These are phyloP conservation scores for Cladophialophora psammophila DNA, from an alignment of 2,329 filamentous ascomycete genomes.

Conservation along the genomic window DNA sequence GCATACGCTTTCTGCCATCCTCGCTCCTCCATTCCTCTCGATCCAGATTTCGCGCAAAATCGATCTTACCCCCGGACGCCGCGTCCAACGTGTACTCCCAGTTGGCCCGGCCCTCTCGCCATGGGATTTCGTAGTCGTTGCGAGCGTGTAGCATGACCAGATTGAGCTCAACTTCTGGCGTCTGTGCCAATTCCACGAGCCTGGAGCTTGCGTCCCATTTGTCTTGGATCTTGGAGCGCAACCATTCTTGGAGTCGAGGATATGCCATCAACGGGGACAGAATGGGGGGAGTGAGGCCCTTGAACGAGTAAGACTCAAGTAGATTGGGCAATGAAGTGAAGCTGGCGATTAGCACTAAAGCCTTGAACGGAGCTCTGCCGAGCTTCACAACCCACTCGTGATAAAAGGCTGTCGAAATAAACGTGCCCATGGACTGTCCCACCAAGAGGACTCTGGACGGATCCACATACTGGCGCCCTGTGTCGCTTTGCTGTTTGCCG, in stretches of 20 bases:
- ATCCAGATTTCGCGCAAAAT: conserved; percentile 29
- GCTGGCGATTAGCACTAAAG: conserved; percentile 77
- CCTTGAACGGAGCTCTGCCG: conserved; percentile 71
- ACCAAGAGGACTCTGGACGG: conserved; percentile 77
- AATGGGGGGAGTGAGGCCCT: conserved; percentile 75
- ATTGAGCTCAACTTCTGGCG: conserved; percentile 63
- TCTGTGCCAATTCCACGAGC: conserved; percentile 63
- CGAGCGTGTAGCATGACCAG: conserved; percentile 79
- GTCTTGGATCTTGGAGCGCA: conserved; percentile 74
- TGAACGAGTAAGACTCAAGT: conserved; percentile 77
- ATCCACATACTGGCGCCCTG: conserved; percentile 59
- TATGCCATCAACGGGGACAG: conserved; percentile 76
- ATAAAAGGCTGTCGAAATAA: conserved; percentile 75
- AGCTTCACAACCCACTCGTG: conserved; percentile 59
- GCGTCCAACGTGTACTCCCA: conserved; percentile 47
- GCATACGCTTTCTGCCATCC: conserved; percentile 49
- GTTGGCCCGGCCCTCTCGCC: conserved; percentile 55
- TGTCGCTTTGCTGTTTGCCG: not conserved
- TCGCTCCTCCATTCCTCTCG: conserved; percentile 35
- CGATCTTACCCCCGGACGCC: conserved; percentile 36
- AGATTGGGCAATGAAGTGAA: conserved; percentile 79
- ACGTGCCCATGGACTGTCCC: conserved; percentile 89
- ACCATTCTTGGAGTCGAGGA: conserved; percentile 67
- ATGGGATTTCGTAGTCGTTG: conserved; percentile 84
- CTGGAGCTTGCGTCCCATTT: conserved; percentile 78